phyloP scores from a whole-genome alignment of 208 protist species.

The Willaertia magna region DNA sequence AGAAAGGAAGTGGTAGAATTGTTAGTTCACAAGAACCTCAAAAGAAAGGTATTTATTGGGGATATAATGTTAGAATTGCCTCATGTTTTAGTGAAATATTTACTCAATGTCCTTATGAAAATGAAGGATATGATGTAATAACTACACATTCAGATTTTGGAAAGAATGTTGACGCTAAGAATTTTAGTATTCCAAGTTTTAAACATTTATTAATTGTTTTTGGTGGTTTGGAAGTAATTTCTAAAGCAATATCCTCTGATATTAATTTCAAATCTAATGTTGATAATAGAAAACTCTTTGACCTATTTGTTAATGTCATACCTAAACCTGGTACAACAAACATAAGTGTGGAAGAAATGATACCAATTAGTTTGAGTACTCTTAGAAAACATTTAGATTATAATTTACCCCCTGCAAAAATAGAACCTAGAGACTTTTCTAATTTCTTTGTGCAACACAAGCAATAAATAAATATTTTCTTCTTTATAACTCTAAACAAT shows the following conservation, averaged over 20 bases:
- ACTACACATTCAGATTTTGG: not conserved
- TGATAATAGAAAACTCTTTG: not conserved
- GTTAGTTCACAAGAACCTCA: not conserved
- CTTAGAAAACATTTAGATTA: not conserved
- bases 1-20: not conserved
- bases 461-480: too few species aligned
- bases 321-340: not conserved
- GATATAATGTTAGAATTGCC: not conserved
- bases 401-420: not conserved
- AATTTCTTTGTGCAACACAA: not conserved
- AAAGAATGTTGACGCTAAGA: not conserved
- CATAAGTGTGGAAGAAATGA: not conserved
- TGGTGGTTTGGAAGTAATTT: not conserved
- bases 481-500: too few species aligned
- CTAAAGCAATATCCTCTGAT: not conserved
- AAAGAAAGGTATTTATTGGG: constrained; percentile 3
- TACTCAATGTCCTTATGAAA: not conserved
- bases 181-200: not conserved
- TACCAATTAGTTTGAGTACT: not conserved
- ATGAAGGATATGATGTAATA: not conserved
- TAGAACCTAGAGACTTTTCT: not conserved
- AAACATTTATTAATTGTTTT: constrained; percentile 8
- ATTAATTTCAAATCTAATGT: not conserved
- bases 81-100: not conserved
- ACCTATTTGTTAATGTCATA: not conserved